These are phyloP conservation scores for Cucurbita argyrosperma DNA, from an alignment of 306 rosid species.

Conservation along the genomic window DNA sequence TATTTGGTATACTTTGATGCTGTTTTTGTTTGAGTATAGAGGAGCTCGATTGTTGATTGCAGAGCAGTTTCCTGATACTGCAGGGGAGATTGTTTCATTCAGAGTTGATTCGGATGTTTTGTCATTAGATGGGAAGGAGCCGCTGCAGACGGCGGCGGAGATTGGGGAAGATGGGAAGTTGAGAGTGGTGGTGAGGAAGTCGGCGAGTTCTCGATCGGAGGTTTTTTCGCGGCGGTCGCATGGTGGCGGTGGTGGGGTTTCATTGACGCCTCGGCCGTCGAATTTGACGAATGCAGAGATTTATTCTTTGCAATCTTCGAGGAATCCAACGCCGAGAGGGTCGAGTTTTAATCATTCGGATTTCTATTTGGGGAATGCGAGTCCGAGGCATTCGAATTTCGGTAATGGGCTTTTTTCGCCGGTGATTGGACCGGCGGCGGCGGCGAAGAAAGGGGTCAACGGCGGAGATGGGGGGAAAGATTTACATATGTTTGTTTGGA, in stretches of 20 bases:
- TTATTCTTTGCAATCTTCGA: constrained; percentile 56
- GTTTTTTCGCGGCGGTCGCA: constrained; percentile 45
- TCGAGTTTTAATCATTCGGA: constrained; percentile 73
- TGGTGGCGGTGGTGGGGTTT: constrained; percentile 29
- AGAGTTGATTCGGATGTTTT: constrained; percentile 66
- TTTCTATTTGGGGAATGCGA: constrained; percentile 38
- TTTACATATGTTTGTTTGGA: constrained; percentile 89
- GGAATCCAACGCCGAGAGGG: constrained; percentile 79
- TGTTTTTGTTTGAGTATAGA: constrained; percentile 68
- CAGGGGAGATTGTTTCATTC: constrained; percentile 55
- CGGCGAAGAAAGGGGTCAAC: constrained; percentile 25
- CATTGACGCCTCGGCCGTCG: constrained; percentile 60
- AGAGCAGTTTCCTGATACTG: constrained; percentile 80
- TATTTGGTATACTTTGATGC: constrained; percentile 69
- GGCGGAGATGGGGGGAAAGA: constrained; percentile 44
- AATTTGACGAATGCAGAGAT: constrained; percentile 76
- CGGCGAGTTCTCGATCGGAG: constrained; percentile 52
- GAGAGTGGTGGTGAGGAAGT: constrained; percentile 57
- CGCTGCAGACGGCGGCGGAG: constrained; percentile 63
- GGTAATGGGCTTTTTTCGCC: constrained; percentile 71
- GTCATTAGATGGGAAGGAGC: constrained; percentile 68
- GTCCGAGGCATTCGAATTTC: constrained; percentile 51
- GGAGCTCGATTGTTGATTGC: constrained; percentile 59
- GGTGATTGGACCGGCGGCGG: constrained; percentile 29
- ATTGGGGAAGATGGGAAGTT: constrained; percentile 74